A percentile compares a stretch with the other conserved stretches of the same genome.
Conservation (phyloP, 495 filamentous ascomycete species). For the Aspergillus panamensis region DNA sequence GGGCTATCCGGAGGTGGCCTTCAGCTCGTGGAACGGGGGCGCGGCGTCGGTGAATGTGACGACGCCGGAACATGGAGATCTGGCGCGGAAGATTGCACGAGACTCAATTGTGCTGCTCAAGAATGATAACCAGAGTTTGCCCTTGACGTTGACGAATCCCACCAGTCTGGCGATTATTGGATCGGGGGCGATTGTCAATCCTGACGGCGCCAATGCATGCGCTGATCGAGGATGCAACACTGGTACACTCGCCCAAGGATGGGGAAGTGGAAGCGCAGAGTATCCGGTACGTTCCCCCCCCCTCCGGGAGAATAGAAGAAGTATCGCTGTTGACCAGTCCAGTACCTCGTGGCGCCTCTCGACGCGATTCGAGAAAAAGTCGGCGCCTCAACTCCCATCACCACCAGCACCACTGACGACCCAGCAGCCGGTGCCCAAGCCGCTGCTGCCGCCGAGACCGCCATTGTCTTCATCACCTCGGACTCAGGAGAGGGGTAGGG, state of each 20-base stretch:
- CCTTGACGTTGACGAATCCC: slow-evolving; percentile 48
- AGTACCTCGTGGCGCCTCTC: slow-evolving; percentile 53
- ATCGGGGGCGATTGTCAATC: slow-evolving; percentile 52
- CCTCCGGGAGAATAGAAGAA: no score
- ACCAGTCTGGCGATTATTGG: slow-evolving; percentile 57
- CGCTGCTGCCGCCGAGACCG: slow-evolving; percentile 53
- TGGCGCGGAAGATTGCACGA: slow-evolving; percentile 47
- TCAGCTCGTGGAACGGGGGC: slow-evolving; percentile 10
- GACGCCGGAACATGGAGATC: slow-evolving; percentile 4
- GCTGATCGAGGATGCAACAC: slow-evolving; percentile 65
- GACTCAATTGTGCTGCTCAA: slow-evolving; percentile 61
- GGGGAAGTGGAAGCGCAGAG: slow-evolving; percentile 56
- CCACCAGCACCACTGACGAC: slow-evolving; percentile 48
- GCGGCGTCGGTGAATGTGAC: slow-evolving; percentile 9
- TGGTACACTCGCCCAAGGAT: slow-evolving; percentile 60
- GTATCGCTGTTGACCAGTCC: background rate
- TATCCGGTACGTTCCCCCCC: slow-evolving; percentile 42
- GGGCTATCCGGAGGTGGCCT: slow-evolving; percentile 37
- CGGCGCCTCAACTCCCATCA: slow-evolving; percentile 43
- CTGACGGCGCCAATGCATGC: slow-evolving; percentile 72
- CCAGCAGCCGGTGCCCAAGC: slow-evolving; percentile 42
- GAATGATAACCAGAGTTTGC: slow-evolving; percentile 53
- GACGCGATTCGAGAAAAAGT: slow-evolving; percentile 51
- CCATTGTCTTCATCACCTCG: slow-evolving; percentile 64
- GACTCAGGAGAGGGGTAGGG: slow-evolving; percentile 59